Conservation (phyloP, 441 rosid genomes). For the Flueggea neowawraea region DNA sequence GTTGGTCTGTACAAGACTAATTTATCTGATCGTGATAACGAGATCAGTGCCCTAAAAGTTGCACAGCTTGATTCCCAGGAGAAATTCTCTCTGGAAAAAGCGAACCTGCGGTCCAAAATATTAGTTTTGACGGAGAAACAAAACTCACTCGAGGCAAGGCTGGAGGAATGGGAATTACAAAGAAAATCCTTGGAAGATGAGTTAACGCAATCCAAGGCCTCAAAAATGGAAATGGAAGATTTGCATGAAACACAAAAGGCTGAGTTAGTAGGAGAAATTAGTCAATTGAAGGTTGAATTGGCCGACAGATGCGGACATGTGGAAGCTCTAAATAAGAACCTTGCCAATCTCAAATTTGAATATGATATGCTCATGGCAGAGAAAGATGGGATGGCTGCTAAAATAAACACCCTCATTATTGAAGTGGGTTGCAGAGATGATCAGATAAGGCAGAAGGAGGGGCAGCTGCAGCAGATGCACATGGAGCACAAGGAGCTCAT, state of each 20-base stretch:
- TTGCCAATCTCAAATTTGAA: slow-evolving; percentile 43
- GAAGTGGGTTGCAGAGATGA: slow-evolving; percentile 37
- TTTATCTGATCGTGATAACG: slow-evolving; percentile 26
- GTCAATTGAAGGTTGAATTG: slow-evolving; percentile 41
- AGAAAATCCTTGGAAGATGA: slow-evolving; percentile 33
- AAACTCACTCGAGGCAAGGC: slow-evolving; percentile 28
- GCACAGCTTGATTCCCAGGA: slow-evolving; percentile 31
- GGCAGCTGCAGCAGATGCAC: slow-evolving; percentile 25
- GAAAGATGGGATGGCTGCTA: slow-evolving; percentile 52
- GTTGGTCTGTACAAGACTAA: slow-evolving; percentile 14
- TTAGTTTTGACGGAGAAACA: slow-evolving; percentile 33
- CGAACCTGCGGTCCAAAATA: slow-evolving; percentile 35
- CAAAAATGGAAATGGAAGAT: slow-evolving; percentile 34
- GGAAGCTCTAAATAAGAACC: slow-evolving; percentile 47
- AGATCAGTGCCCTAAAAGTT: slow-evolving; percentile 26
- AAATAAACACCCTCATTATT: slow-evolving; percentile 39
- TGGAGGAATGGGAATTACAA: slow-evolving; percentile 36
- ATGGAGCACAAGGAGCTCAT: slow-evolving; percentile 24
- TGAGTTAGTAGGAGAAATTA: slow-evolving; percentile 29
- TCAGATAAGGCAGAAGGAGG: slow-evolving; percentile 26
- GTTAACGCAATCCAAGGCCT: slow-evolving; percentile 29
- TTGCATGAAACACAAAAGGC: slow-evolving; percentile 21
- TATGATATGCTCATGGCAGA: slow-evolving; percentile 58
- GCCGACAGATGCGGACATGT: slow-evolving; percentile 25
- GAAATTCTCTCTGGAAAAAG: slow-evolving; percentile 39